Evolutionary conservation across 31 red algal species (phyloP).

Genomic region (Asparagopsis taxiformis): DNA sequence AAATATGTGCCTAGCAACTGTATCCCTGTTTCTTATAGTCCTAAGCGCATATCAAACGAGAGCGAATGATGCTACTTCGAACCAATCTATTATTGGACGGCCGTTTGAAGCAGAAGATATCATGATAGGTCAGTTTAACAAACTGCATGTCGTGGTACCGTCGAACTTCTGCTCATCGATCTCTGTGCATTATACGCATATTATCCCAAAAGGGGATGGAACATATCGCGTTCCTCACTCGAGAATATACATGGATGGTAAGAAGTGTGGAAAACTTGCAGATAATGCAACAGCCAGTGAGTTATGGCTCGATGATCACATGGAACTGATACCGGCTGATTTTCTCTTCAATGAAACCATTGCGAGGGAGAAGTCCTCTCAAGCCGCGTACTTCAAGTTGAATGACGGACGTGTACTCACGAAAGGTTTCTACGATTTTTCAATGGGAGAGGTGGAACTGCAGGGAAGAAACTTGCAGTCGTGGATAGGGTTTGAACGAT

Average conservation of each 20-base stretch:
- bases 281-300: conserved; percentile 39
- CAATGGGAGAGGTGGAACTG: background rate
- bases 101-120: conserved; percentile 22
- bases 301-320: conserved; percentile 28
- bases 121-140: conserved; percentile 14
- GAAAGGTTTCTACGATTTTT: conserved; percentile 36
- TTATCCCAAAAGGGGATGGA: conserved; percentile 23
- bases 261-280: conserved; percentile 14
- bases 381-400: conserved; percentile 27
- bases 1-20: background rate
- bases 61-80: background rate
- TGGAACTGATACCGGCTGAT: conserved; percentile 43
- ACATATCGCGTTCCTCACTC: conserved; percentile 50
- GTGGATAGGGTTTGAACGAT: conserved; percentile 43
- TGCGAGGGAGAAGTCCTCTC: conserved; percentile 6
- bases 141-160: conserved; percentile 9
- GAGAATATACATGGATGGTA: conserved; percentile 35
- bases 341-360: conserved; percentile 24
- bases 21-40: background rate
- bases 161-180: conserved; percentile 7
- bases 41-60: background rate
- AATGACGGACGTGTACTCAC: background rate
- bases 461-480: background rate
- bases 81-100: background rate
- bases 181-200: conserved; percentile 25